phyloP scores from a whole-genome alignment of 169 alveolate genomes.

The Plasmodium knowlesi region DNA sequence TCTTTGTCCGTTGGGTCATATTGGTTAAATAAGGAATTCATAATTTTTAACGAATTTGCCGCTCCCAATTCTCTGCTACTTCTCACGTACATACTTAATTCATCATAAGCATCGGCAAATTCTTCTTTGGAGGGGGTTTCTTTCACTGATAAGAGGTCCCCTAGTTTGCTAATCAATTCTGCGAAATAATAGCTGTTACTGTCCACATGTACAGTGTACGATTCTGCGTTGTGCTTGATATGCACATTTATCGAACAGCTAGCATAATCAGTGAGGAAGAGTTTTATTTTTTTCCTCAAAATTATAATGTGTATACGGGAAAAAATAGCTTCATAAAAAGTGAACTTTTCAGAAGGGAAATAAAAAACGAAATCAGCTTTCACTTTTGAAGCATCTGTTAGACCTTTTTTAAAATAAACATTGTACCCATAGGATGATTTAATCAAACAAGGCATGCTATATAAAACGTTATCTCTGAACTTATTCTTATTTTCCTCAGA shows the following conservation, averaged over 20 bases:
- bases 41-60: constrained; percentile 47
- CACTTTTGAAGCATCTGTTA: constrained; percentile 51
- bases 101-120: constrained; percentile 64
- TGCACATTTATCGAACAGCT: constrained; percentile 53
- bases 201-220: constrained; percentile 52
- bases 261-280: constrained; percentile 40
- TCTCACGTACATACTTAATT: constrained; percentile 25
- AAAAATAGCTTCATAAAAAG: constrained; percentile 60
- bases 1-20: constrained; percentile 61
- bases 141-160: constrained; percentile 35
- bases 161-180: constrained; percentile 32
- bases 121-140: constrained; percentile 52
- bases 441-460: constrained; percentile 69
- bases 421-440: constrained; percentile 73
- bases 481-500: constrained; percentile 33
- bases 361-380: constrained; percentile 66
- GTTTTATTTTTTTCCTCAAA: constrained; percentile 25
- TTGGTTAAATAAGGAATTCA: constrained; percentile 66
- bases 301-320: constrained; percentile 68
- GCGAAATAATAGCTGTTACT: constrained; percentile 35
- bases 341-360: constrained; percentile 64
- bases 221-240: constrained; percentile 18
- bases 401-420: constrained; percentile 61
- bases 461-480: constrained; percentile 18
- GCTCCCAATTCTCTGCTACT: background rate